Percentiles rank a stretch among this genome's conserved stretches.
Conservation (phyloP, 345 rosid species). For the Populus alba region DNA sequence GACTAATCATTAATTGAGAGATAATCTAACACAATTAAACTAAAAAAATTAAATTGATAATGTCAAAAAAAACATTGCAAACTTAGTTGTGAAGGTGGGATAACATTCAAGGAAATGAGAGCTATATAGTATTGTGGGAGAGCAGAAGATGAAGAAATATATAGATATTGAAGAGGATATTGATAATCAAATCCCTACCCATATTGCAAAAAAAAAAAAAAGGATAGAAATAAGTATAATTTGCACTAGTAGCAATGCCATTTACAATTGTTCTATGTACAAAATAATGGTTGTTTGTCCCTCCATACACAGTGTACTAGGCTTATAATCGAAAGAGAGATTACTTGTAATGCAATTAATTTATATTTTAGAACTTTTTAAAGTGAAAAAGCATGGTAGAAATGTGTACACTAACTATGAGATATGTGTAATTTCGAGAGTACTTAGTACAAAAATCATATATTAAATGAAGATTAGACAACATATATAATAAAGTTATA, state of each 20-base stretch:
- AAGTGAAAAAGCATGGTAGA: too few species aligned
- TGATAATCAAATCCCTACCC: constrained; percentile 9
- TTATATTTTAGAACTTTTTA: too few species aligned
- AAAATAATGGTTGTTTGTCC: too few species aligned
- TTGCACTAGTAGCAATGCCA: neutral
- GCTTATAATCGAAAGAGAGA: too few species aligned
- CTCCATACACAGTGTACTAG: too few species aligned
- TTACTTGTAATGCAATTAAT: too few species aligned
- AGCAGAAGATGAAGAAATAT: neutral
- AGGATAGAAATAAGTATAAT: neutral
- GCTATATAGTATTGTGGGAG: neutral
- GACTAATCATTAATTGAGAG: too few species aligned
- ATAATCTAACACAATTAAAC: too few species aligned
- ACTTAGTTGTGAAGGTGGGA: neutral
- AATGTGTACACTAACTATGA: constrained; percentile 7
- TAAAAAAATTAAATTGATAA: too few species aligned
- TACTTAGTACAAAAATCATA: constrained; percentile 1
- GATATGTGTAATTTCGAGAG: constrained; percentile 15
- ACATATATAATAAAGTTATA: too few species aligned
- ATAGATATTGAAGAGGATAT: constrained; percentile 15
- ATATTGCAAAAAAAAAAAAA: neutral
- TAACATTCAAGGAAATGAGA: neutral
- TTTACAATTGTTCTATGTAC: neutral
- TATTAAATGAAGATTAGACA: too few species aligned
- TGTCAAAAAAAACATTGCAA: too few species aligned